A percentile compares a stretch with the other conserved stretches of the same genome.
Evolutionary conservation across 768 basidiomycete species (phyloP).

Genomic region (Strobilomyces echinocephalus): DNA sequence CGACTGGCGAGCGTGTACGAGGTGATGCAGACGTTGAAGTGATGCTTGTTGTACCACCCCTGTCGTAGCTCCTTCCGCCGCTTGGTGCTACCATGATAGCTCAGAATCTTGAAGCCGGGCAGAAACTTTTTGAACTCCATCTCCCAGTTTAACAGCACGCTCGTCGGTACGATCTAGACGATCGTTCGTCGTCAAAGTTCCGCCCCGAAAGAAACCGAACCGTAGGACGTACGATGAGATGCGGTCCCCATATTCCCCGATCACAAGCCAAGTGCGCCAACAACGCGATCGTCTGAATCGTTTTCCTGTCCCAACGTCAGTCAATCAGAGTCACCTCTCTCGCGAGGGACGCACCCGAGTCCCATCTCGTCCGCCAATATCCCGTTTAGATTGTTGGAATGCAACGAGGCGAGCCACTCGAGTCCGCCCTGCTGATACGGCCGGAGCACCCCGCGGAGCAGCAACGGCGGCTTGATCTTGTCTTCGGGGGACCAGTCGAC

Average conservation of each 20-base stretch:
- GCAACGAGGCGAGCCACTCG: constrained; percentile 90
- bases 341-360: constrained; percentile 60
- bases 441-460: constrained; percentile 82
- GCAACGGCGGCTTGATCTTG: constrained; percentile 58
- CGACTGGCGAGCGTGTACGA: constrained; percentile 91
- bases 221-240: constrained; percentile 61
- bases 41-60: constrained; percentile 85
- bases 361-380: constrained; percentile 95
- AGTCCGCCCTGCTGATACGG: constrained; percentile 92
- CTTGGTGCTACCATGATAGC: constrained; percentile 87
- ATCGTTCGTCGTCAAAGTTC: background rate
- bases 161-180: constrained; percentile 76
- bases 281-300: constrained; percentile 93
- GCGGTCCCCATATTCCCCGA: constrained; percentile 87
- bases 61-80: constrained; percentile 85
- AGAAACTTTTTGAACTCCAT: constrained; percentile 97
- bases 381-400: constrained; percentile 74
- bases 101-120: constrained; percentile 79
- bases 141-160: constrained; percentile 93
- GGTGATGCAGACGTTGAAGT: constrained; percentile 93
- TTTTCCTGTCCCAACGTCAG: constrained; percentile 56
- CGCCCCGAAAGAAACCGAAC: background rate
- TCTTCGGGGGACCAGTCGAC: constrained; percentile 60
- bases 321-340: background rate
- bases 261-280: constrained; percentile 91